phyloP scores from a whole-genome alignment of 768 basidiomycete species.

The Phylloporus scabripes region DNA sequence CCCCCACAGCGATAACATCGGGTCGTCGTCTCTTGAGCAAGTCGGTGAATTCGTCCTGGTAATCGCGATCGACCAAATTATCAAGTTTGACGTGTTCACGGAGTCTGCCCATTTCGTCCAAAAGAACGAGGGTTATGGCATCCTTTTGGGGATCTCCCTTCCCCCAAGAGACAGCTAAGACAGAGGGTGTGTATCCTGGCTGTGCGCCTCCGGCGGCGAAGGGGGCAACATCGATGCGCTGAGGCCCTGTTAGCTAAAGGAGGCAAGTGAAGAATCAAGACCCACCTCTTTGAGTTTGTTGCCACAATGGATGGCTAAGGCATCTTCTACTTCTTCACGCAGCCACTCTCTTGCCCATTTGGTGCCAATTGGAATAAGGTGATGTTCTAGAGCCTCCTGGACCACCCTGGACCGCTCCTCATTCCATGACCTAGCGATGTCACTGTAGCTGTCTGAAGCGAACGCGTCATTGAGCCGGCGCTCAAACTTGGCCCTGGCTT shows the following conservation, averaged over 20 bases:
- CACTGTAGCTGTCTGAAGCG: conserved; percentile 77
- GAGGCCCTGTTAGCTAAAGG: conserved; percentile 13
- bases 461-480: conserved; percentile 76
- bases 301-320: conserved; percentile 62
- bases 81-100: conserved; percentile 89
- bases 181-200: conserved; percentile 65
- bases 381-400: conserved; percentile 70
- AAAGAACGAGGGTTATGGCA: conserved; percentile 74
- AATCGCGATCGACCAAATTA: conserved; percentile 69
- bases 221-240: conserved; percentile 85
- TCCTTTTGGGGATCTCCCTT: conserved; percentile 93
- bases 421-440: conserved; percentile 89
- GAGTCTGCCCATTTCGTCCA: conserved; percentile 85
- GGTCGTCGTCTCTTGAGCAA: conserved; percentile 80
- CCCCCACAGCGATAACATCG: conserved; percentile 84
- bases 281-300: conserved; percentile 65
- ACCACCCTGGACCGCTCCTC: conserved; percentile 74
- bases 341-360: conserved; percentile 89
- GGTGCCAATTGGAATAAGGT: conserved; percentile 77
- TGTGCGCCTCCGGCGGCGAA: conserved; percentile 58
- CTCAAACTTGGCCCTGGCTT: conserved; percentile 62
- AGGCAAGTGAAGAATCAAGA: conserved; percentile 16
- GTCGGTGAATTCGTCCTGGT: conserved; percentile 70
- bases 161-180: conserved; percentile 91
- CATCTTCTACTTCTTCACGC: conserved; percentile 86